phyloP scores from a whole-genome alignment of 1,139 yeast species.

The Candida mesenterica region DNA sequence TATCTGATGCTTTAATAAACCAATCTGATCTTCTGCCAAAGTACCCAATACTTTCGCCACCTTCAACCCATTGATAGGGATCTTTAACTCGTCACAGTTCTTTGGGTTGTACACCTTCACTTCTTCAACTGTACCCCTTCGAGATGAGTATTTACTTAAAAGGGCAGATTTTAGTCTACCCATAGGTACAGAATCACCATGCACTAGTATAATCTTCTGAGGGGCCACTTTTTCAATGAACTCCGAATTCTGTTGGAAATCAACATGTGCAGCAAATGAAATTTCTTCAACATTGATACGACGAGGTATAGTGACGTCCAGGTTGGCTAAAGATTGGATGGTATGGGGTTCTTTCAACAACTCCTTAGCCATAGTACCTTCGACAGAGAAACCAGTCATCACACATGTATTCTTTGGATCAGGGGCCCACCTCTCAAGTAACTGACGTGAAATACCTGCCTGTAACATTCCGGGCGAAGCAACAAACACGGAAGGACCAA shows the following conservation, averaged over 20 bases:
- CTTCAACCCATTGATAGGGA: slow-evolving; percentile 80
- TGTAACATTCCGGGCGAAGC: slow-evolving; percentile 99
- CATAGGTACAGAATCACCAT: slow-evolving; percentile 98
- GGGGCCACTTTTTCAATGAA: slow-evolving; percentile 90
- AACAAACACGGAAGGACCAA: slow-evolving; percentile 93
- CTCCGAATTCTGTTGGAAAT: slow-evolving; percentile 87
- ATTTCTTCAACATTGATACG: slow-evolving; percentile 89
- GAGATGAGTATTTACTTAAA: slow-evolving; percentile 76
- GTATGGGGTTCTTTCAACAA: slow-evolving; percentile 84
- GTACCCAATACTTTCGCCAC: slow-evolving; percentile 84
- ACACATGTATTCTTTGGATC: slow-evolving; percentile 87
- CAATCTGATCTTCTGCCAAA: slow-evolving; percentile 57
- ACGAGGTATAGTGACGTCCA: slow-evolving; percentile 83
- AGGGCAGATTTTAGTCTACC: slow-evolving; percentile 93
- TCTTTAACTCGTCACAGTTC: slow-evolving; percentile 77
- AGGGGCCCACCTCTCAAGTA: slow-evolving; percentile 95
- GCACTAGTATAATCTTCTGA: slow-evolving; percentile 80
- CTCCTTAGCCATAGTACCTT: slow-evolving; percentile 95
- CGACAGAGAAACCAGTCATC: slow-evolving; percentile 95
- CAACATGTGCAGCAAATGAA: slow-evolving; percentile 98
- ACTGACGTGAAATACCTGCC: slow-evolving; percentile 88
- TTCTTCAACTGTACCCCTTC: slow-evolving; percentile 85
- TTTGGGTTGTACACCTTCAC: slow-evolving; percentile 92
- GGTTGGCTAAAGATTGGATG: slow-evolving; percentile 75
- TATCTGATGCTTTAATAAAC: slow-evolving; percentile 30